Conservation (phyloP, 1,139 yeast genomes). For the Kazachstania sp. region DNA sequence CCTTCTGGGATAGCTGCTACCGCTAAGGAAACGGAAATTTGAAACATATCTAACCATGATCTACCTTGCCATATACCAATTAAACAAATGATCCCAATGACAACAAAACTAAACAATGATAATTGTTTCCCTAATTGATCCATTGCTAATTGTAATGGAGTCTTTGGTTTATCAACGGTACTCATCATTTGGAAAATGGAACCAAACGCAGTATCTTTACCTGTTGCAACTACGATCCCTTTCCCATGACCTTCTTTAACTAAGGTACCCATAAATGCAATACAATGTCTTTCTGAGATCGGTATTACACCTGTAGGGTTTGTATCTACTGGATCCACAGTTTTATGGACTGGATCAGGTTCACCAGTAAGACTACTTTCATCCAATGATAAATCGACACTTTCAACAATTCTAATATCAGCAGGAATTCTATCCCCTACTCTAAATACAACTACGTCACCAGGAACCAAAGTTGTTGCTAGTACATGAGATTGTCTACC, state of each 20-base stretch:
- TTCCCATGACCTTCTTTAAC: conserved; percentile 91
- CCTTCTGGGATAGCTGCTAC: conserved; percentile 99
- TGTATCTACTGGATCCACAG: conserved; percentile 33
- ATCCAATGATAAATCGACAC: conserved; percentile 73
- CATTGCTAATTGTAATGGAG: conserved; percentile 92
- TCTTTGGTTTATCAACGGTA: conserved; percentile 87
- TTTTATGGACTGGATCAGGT: conserved; percentile 71
- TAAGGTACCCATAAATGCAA: conserved; percentile 93
- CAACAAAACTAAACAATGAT: conserved; percentile 68
- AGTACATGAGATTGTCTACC: conserved; percentile 67
- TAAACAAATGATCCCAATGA: conserved; percentile 79
- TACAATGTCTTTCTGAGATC: conserved; percentile 58
- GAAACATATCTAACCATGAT: conserved; percentile 94
- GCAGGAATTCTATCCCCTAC: conserved; percentile 97
- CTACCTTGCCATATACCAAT: conserved; percentile 87
- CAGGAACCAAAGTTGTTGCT: conserved; percentile 85
- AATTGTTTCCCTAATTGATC: conserved; percentile 87
- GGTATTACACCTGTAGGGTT: conserved; percentile 36
- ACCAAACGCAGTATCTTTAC: conserved; percentile 83
- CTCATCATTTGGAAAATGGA: conserved; percentile 87
- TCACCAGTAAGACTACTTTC: conserved; percentile 95
- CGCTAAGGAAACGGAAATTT: conserved; percentile 89
- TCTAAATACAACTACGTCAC: conserved; percentile 77
- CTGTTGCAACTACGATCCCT: conserved; percentile 90
- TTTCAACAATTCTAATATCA: conserved; percentile 69